Conservation (phyloP, 768 basidiomycete species). For the Suillus bovinus region DNA sequence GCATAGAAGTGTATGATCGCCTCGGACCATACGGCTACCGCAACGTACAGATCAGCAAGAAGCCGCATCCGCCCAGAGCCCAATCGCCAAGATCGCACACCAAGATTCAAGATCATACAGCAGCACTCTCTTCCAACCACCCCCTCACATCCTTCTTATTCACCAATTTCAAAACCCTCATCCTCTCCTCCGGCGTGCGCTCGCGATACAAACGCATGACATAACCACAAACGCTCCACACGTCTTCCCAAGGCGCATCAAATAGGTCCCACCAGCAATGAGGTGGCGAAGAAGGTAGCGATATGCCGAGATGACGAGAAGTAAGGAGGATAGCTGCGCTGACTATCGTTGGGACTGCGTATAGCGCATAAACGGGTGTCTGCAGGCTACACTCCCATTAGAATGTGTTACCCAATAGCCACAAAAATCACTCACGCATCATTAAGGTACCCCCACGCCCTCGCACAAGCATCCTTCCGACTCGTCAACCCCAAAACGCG, state of each 20-base stretch:
- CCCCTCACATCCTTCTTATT: conserved; percentile 77
- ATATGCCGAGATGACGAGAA: conserved; percentile 65
- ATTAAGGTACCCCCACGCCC: conserved; percentile 94
- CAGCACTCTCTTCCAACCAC: conserved; percentile 70
- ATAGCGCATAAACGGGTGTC: conserved; percentile 89
- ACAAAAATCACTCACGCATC: conserved; percentile 73
- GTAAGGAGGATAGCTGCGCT: conserved; percentile 87
- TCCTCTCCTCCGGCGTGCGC: conserved; percentile 45
- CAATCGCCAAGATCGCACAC: background rate
- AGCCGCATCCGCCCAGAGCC: background rate
- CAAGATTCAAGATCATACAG: background rate
- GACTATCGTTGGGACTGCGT: conserved; percentile 88
- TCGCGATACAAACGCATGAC: conserved; percentile 79
- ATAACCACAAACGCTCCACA: conserved; percentile 82
- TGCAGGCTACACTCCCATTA: conserved; percentile 61
- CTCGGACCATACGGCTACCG: background rate
- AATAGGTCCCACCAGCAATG: conserved; percentile 94
- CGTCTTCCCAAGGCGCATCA: conserved; percentile 87
- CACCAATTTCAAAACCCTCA: conserved; percentile 55
- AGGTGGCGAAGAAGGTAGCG: conserved; percentile 70
- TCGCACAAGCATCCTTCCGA: conserved; percentile 65
- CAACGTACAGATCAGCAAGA: background rate
- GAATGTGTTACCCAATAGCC: background rate
- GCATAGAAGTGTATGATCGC: background rate
- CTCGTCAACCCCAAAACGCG: conserved; percentile 84